Conservation (phyloP, 106 monocot genomes). For the Apostasia ramifera region DNA sequence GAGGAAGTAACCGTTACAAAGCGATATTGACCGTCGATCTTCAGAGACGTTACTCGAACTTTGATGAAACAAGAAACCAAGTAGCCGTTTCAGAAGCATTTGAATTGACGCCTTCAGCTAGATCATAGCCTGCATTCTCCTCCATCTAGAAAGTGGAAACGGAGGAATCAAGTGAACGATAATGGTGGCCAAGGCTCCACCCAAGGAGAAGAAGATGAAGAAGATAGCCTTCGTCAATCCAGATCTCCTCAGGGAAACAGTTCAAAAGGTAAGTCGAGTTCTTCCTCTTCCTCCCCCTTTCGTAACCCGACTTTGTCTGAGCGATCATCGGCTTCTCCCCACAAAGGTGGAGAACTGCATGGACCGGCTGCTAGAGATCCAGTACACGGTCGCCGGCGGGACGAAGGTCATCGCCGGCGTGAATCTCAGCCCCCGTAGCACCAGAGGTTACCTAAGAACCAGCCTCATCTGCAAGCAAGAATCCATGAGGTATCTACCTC, state of each 20-base stretch:
- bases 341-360: constrained; percentile 80
- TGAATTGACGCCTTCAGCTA: too few relatives aligned
- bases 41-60: too few relatives aligned
- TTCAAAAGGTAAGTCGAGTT: constrained; percentile 49
- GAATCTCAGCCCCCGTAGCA: constrained; percentile 79
- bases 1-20: too few relatives aligned
- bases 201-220: constrained; percentile 44
- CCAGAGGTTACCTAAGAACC: constrained; percentile 64
- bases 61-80: too few relatives aligned
- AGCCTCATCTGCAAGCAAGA: constrained; percentile 90
- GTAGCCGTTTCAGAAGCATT: too few relatives aligned
- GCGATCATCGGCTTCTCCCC: not conserved
- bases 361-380: constrained; percentile 83
- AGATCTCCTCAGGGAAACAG: constrained; percentile 54
- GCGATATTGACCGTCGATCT: too few relatives aligned
- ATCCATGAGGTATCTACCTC: constrained; percentile 34
- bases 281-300: not conserved
- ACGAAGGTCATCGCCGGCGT: constrained; percentile 57
- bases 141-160: not conserved
- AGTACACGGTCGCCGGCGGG: constrained; percentile 72
- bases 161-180: not conserved
- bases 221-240: constrained; percentile 39
- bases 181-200: constrained; percentile 80
- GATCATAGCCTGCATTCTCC: not conserved
- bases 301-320: not conserved